phyloP scores from a whole-genome alignment of 139 green algal genomes.

The Closterium sp. region DNA sequence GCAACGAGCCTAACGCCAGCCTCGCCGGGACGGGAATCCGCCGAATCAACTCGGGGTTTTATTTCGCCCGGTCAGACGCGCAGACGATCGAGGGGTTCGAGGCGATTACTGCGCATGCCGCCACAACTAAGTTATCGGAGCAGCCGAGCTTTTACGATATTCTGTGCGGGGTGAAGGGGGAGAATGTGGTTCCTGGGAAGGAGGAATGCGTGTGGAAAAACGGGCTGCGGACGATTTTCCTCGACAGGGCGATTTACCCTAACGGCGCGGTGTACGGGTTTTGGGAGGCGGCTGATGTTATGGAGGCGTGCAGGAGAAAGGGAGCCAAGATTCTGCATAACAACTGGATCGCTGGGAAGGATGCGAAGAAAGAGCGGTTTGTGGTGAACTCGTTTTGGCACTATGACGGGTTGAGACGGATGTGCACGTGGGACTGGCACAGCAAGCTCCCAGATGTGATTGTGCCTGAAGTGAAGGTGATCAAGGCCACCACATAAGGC shows the following conservation, averaged over 20 bases:
- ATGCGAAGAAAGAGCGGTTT: slow-evolving; percentile 20
- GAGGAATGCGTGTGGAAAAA: neutral
- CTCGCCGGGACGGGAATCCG: neutral
- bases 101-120: slow-evolving; percentile 14
- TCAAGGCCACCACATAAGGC: neutral
- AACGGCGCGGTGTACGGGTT: slow-evolving; percentile 28
- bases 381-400: slow-evolving; percentile 9
- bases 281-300: slow-evolving; percentile 10
- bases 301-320: neutral
- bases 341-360: slow-evolving; percentile 20
- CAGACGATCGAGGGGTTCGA: slow-evolving; percentile 23
- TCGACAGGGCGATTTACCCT: slow-evolving; percentile 14
- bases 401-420: neutral
- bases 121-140: slow-evolving; percentile 29
- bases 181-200: neutral
- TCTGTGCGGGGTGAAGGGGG: slow-evolving; percentile 16
- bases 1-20: slow-evolving; percentile 20
- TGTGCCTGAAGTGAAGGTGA: neutral
- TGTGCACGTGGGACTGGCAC: slow-evolving; percentile 14
- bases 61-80: slow-evolving; percentile 20
- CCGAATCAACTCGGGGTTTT: slow-evolving; percentile 28
- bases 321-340: slow-evolving; percentile 23
- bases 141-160: slow-evolving; percentile 39
- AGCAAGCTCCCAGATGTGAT: neutral
- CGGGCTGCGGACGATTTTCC: slow-evolving; percentile 2